Base-by-base conservation (phyloP, 2,329 filamentous ascomycete species). In the Fusarium avenaceum region DNA sequence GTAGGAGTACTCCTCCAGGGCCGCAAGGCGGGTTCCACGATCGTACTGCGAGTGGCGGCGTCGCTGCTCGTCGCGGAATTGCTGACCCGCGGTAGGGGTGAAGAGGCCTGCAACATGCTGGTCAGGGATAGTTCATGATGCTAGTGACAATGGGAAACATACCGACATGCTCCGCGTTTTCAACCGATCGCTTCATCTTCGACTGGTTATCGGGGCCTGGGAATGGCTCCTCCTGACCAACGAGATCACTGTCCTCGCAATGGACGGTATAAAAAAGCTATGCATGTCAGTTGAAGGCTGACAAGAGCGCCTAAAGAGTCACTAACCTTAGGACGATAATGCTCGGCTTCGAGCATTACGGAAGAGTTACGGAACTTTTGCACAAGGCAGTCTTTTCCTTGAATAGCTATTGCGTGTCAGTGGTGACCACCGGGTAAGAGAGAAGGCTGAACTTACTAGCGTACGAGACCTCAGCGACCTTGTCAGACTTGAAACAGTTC, bases 331-430 rank as follows among this genome's bases (percentile, higher is more conserved):
- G 96, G 96, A 1, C 93, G 90, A 74, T 93, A 97, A 52, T 91
- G 89, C 1, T 88, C 84, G 13, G 89, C 87, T 79, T 98, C 94
- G 1, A 95, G 84, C 93, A 98, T 97, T 30, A 99, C 94, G 0
- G 93, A 95, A 39, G 93, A 97, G 81, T 99, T 99, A 35, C 96
- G 90, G 76, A 99, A 99, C 76, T 98, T 97, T 77, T 96, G 92
- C 8, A 97, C 88, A 0, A 98, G 85, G 67, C 93, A 95, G 75
- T 97, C 94, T 67, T 91, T 91, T 45, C 96, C 96, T 82, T 99
- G 96, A 62, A 97, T 95, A 14, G 94, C 92, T 94, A 58, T 48
- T 20, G 14, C 11, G 82, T 56, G 81, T 74, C 20, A 73, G 61
- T 58, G 42, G 14, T 2, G 9, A 2, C 6, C 13, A 14, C 1